Base-by-base conservation (phyloP, 345 rosid genomes). In the Syzygium oleosum region DNA sequence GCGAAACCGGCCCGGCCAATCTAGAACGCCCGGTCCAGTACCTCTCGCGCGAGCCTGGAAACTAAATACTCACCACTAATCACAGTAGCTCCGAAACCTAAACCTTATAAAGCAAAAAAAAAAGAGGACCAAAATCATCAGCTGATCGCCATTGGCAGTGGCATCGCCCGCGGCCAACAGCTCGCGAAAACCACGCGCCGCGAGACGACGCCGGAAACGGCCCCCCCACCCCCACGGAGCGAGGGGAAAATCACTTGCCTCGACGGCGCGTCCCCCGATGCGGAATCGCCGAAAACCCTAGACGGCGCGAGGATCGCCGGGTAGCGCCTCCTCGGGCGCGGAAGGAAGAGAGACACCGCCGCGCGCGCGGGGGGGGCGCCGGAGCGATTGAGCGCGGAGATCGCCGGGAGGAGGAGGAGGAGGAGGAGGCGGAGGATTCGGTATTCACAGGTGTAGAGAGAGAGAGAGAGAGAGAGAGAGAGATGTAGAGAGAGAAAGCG, bases 281-380 rank as follows among this genome's bases (percentile, higher is more conserved):
- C 85, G 88, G 88, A 58, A 38, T 31, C 29, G 49, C 52, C 29
- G 51, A 34, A 92, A 93, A 92, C 95, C 95, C 94, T 93, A 93
- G 91, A 19, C 84, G 78, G 65, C 65, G 53, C 38, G 34, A 65
- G 73, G 84, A 78, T 34, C 83, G 49, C 10, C 25, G 27, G 83
- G 27, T 25, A 25, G 27, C 22, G 59, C 27, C 41, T 23, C 25
- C 83, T 43, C 58, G 10, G 10, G 84, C 22, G 54, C n/a, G 63
- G 58, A 58, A 23, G 52, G 61, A 38, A 51, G 61, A 46, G 27
- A 27, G 29, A 25, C 27, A 65, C 16, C 61, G 55, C 3, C 29
- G 16, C 15, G 14, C 7, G 80, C 49, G 25, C 14, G 49, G 3
- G 41, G 41, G 41, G 16, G 15, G 15, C 65, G 16, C 29, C 83